These are phyloP conservation scores for Verticillium zaregamsianum DNA, from an alignment of 2,329 filamentous ascomycete species.

Conservation along the genomic window DNA sequence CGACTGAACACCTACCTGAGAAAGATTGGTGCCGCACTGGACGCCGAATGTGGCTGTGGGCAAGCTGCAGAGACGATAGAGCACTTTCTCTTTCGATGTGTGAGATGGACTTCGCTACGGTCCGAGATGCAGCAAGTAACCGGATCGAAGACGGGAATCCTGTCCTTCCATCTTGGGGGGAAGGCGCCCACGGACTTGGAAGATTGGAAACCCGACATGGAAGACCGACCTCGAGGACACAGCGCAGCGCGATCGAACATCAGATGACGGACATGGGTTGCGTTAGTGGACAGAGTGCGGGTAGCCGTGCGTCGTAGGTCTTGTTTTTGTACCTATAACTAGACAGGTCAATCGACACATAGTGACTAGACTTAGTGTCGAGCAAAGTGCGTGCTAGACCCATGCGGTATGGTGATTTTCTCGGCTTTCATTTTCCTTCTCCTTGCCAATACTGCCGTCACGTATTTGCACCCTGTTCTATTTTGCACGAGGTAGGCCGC, in stretches of 20 bases:
- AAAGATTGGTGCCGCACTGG: constrained; percentile 4
- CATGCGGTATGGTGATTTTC: neutral
- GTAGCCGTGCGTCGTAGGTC: too few relatives aligned
- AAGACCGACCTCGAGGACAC: too few relatives aligned
- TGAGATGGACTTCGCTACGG: constrained; percentile 16
- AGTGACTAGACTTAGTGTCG: too few relatives aligned
- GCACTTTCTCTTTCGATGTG: constrained; percentile 22
- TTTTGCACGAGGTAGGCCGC: neutral
- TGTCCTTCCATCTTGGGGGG: neutral
- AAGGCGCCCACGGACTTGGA: constrained; percentile 9
- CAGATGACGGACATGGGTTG: too few relatives aligned
- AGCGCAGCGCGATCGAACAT: too few relatives aligned
- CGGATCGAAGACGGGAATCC: neutral
- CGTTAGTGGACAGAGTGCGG: too few relatives aligned
- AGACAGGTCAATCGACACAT: too few relatives aligned
- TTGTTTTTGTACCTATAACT: too few relatives aligned
- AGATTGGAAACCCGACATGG: constrained; percentile 22
- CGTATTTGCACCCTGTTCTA: neutral
- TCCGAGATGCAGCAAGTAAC: neutral
- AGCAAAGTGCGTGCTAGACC: too few relatives aligned
- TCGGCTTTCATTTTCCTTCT: neutral
- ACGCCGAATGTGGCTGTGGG: constrained; percentile 7
- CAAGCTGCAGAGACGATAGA: constrained; percentile 19
- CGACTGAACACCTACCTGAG: constrained; percentile 14
- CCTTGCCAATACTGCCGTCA: neutral